These are phyloP conservation scores for Erythrophleum fordii DNA, from an alignment of 306 rosid genomes.

Conservation along the genomic window DNA sequence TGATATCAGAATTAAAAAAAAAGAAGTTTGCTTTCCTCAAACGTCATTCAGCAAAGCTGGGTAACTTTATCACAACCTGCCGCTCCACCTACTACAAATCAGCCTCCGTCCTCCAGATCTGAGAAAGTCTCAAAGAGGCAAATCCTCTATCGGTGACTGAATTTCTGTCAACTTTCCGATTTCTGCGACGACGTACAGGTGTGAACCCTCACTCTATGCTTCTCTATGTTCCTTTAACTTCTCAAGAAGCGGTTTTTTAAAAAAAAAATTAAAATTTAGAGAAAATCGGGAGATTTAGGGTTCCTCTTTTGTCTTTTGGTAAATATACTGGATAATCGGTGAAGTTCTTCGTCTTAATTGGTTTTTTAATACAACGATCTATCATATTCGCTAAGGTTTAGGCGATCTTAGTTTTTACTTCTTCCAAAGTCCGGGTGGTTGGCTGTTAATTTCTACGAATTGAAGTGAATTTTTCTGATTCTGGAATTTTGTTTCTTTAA, in stretches of 20 bases:
- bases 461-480: conserved; percentile 14
- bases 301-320: background rate
- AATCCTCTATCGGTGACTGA: background rate
- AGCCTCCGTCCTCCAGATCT: background rate
- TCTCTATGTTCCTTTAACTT: background rate
- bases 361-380: conserved; percentile 18
- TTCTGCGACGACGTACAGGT: background rate
- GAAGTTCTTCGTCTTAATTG: background rate
- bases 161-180: background rate
- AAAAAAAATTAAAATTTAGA: background rate
- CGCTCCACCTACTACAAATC: background rate
- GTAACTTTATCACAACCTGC: background rate
- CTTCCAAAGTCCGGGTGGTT: background rate
- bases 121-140: background rate
- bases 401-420: background rate
- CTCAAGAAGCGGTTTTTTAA: background rate
- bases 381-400: conserved; percentile 10
- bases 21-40: background rate
- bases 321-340: background rate
- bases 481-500: background rate
- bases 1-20: too few relatives aligned
- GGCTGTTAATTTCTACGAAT: conserved; percentile 2
- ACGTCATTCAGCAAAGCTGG: conserved; percentile 1
- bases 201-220: background rate
- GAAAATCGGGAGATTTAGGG: background rate